phyloP scores from a whole-genome alignment of 331 rosid genomes.

The Cydonia oblonga region DNA sequence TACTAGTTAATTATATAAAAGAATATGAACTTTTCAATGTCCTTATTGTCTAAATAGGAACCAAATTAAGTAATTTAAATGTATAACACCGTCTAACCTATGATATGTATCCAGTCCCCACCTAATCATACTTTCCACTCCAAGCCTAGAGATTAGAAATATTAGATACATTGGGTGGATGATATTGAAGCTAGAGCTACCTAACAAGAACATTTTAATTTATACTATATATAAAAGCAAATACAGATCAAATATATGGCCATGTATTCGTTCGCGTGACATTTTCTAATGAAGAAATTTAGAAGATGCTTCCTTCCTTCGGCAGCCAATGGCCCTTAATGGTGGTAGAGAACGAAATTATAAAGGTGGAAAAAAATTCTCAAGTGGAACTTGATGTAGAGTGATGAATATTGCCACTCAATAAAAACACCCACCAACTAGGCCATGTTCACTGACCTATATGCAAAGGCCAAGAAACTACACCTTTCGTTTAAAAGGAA shows the following conservation, averaged over 20 bases:
- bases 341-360: not conserved
- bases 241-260: not conserved
- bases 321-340: not conserved
- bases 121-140: slow-evolving; percentile 5
- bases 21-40: not conserved
- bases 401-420: slow-evolving; percentile 10
- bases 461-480: not conserved
- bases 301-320: not conserved
- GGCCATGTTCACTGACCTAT: not conserved
- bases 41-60: not conserved
- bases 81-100: slow-evolving; percentile 13
- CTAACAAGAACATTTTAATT: not conserved
- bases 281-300: not conserved
- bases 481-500: not conserved
- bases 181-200: not conserved
- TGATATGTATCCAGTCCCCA: not conserved
- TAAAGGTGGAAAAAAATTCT: not conserved
- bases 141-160: not conserved
- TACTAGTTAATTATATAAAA: not conserved
- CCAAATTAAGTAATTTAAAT: not conserved
- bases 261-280: not conserved
- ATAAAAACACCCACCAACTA: slow-evolving; percentile 12
- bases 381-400: slow-evolving; percentile 13
- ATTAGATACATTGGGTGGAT: not conserved
- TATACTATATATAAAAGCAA: too few relatives aligned